Evolutionary conservation across 441 rosid genomes (phyloP).

Genomic region (Melastoma candidum): DNA sequence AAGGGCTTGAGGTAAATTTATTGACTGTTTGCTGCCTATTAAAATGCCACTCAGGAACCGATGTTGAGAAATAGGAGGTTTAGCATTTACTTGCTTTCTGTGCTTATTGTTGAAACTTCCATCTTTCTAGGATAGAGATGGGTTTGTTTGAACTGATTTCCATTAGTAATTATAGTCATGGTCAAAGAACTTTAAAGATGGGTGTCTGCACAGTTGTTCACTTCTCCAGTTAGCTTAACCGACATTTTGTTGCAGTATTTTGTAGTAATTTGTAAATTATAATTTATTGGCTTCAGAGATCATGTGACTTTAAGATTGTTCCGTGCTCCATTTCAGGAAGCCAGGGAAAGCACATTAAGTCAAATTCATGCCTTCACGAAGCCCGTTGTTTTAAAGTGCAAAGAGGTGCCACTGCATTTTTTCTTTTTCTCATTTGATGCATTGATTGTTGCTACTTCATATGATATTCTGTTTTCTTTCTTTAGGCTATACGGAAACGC

Average conservation of each 20-base stretch:
- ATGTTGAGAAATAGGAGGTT: not conserved
- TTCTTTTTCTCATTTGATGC: not conserved
- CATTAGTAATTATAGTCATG: no score
- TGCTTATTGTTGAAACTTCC: no score
- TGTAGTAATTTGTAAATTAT: not conserved
- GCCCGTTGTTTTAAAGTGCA: slow-evolving; percentile 70
- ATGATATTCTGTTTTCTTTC: slow-evolving; percentile 10
- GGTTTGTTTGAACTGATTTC: no score
- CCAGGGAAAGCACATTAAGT: slow-evolving; percentile 57
- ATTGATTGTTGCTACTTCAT: slow-evolving; percentile 8
- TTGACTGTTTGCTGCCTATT: no score
- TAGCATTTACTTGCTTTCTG: no score
- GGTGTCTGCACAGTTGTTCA: no score
- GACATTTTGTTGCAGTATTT: not conserved
- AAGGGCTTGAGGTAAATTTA: slow-evolving; percentile 79
- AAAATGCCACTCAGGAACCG: no score
- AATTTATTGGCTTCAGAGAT: not conserved
- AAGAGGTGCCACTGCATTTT: slow-evolving; percentile 40
- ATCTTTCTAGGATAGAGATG: no score
- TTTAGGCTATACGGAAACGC: slow-evolving; percentile 80
- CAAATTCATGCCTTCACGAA: slow-evolving; percentile 56
- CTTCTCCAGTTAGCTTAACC: no score
- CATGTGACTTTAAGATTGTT: not conserved
- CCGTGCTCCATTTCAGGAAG: slow-evolving; percentile 45
- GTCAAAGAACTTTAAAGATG: no score